Percentiles rank a stretch among this genome's conserved stretches.
phyloP scores from a whole-genome alignment of 305 asterid genomes.

The Rubia tinctorum region DNA sequence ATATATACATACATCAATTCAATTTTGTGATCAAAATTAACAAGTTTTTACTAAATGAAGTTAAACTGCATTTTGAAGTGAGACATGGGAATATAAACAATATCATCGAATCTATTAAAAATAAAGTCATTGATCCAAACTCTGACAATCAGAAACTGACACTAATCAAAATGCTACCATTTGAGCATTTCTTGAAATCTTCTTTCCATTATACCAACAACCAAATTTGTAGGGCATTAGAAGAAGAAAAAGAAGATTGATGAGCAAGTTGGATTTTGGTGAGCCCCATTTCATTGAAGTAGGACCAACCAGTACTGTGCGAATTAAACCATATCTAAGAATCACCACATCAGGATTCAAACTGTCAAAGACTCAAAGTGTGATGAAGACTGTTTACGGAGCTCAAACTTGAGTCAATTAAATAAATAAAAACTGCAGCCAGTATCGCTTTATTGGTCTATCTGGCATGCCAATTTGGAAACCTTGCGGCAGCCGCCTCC shows the following conservation, averaged over 20 bases:
- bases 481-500: constrained; percentile 4
- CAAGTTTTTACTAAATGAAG: too few relatives aligned
- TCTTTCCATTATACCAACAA: neutral
- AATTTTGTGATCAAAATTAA: too few relatives aligned
- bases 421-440: neutral
- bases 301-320: neutral
- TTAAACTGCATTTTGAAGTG: too few relatives aligned
- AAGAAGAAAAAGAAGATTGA: neutral
- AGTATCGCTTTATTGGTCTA: too few relatives aligned
- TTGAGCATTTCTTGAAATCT: neutral
- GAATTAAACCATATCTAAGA: neutral
- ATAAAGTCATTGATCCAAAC: too few relatives aligned
- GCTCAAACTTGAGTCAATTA: neutral
- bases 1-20: too few relatives aligned
- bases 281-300: neutral
- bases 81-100: too few relatives aligned
- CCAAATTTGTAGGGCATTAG: neutral
- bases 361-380: neutral
- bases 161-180: neutral
- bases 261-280: constrained; percentile 4
- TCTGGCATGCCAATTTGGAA: constrained; percentile 22
- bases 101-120: too few relatives aligned
- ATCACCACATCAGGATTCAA: neutral
- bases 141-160: neutral
- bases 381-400: neutral